Conservation (phyloP, 202 grass and related monocot genomes). For the Carex sylvatica region DNA sequence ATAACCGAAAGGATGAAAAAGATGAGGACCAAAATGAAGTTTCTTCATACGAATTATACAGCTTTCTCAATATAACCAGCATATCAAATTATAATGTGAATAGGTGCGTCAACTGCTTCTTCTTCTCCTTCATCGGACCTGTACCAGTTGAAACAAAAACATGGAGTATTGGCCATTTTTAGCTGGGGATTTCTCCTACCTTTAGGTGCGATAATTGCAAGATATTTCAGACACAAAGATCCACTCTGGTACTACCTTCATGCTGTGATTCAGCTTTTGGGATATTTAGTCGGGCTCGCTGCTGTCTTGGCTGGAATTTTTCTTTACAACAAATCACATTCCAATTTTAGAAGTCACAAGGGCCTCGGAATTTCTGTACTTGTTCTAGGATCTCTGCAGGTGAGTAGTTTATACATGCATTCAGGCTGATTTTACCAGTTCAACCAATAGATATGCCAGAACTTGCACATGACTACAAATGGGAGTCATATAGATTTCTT, state of each 20-base stretch:
- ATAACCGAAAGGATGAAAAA: neutral
- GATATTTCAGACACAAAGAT: conserved; percentile 50
- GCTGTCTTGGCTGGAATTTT: conserved; percentile 45
- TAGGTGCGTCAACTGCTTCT: neutral
- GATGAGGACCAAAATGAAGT: neutral
- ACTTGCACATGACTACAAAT: neutral
- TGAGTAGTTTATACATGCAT: conserved; percentile 1
- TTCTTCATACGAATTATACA: neutral
- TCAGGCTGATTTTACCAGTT: neutral
- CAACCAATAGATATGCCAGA: neutral
- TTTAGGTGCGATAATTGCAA: conserved; percentile 39
- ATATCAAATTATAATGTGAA: conserved; percentile 10
- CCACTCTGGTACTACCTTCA: conserved; percentile 64
- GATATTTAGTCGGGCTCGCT: conserved; percentile 43
- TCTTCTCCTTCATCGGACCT: conserved; percentile 24
- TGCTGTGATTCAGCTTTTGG: conserved; percentile 38
- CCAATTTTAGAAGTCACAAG: conserved; percentile 40
- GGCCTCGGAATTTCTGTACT: conserved; percentile 43
- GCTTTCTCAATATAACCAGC: neutral
- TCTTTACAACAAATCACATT: conserved; percentile 43
- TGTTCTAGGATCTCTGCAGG: conserved; percentile 49
- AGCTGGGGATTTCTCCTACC: conserved; percentile 57
- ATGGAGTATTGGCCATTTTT: conserved; percentile 49
- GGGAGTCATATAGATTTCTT: neutral
- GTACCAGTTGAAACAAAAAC: conserved; percentile 50